Percentiles rank a stretch among this genome's conserved stretches.
phyloP scores from a whole-genome alignment of 1,139 yeast species.

The Geotrichum phurueaensis region DNA sequence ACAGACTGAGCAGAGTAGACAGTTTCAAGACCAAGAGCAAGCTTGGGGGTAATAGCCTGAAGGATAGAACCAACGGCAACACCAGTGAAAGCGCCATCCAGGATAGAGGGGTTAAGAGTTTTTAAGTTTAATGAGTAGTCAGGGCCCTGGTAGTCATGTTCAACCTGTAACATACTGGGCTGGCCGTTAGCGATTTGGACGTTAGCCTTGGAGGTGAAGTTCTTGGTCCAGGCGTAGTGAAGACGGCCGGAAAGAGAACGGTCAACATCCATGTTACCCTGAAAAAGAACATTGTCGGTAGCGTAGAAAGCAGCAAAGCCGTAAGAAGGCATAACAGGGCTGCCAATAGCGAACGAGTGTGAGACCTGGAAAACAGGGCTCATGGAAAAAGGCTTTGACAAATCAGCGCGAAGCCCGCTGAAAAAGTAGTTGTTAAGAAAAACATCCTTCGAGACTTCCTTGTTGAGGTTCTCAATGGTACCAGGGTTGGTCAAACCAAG shows the following conservation, averaged over 20 bases:
- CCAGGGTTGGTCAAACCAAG: slow-evolving; percentile 88
- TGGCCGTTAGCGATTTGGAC: slow-evolving; percentile 85
- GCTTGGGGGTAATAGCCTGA: slow-evolving; percentile 78
- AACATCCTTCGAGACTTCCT: slow-evolving; percentile 91
- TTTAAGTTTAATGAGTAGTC: slow-evolving; percentile 88
- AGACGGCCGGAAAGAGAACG: slow-evolving; percentile 80
- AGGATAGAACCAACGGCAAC: slow-evolving; percentile 86
- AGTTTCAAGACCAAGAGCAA: slow-evolving; percentile 89
- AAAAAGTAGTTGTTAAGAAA: slow-evolving; percentile 84
- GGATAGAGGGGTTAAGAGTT: slow-evolving; percentile 79
- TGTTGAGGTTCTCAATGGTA: slow-evolving; percentile 85
- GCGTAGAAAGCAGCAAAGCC: slow-evolving; percentile 90
- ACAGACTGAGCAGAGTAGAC: slow-evolving; percentile 78
- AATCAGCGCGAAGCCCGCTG: slow-evolving; percentile 95
- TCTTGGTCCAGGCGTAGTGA: slow-evolving; percentile 86
- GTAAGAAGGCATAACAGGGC: slow-evolving; percentile 81
- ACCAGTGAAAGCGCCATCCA: slow-evolving; percentile 75
- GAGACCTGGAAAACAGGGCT: slow-evolving; percentile 96
- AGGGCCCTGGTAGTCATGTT: slow-evolving; percentile 88
- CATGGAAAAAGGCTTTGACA: slow-evolving; percentile 85
- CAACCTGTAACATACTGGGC: slow-evolving; percentile 92
- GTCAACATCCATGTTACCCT: slow-evolving; percentile 89
- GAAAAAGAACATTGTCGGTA: slow-evolving; percentile 76
- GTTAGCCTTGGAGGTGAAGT: slow-evolving; percentile 75
- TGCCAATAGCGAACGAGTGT: slow-evolving; percentile 87